Base-by-base conservation (phyloP, 1,284 basidiomycete genomes). In the Sutorius eximius region DNA sequence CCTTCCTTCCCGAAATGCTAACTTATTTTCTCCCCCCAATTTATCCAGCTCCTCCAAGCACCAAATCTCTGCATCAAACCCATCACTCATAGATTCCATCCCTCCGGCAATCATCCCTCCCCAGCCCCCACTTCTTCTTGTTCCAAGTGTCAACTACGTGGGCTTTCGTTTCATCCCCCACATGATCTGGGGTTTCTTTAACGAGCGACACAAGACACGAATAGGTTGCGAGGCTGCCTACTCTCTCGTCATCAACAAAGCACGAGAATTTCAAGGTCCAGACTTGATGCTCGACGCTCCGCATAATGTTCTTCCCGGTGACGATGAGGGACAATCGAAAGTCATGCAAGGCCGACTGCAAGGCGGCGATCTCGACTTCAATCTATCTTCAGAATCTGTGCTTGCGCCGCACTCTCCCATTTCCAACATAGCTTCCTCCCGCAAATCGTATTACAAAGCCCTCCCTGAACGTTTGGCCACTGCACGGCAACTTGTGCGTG, bases 171-270 rank as follows among this genome's bases (percentile, higher is more conserved):
- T 93, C 66, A 87, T 98, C 57, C 95, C 95, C 5, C 74, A 83
- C 60, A 95, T 97, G 88, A 83, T 98, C 52, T 87, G 85, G 80
- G 89, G 89, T 63, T 96, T 93, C 74, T 98, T 98, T 79, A 95
- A 94, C 66, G 87, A 91, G 68, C 86, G 93, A n/a, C 74, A 85
- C 51, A 85, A 89, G 61, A 92, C 93, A 8, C 80, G 75, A 5
- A 73, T 82, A 18, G 95, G 95, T 38, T 90, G 89, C 16, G 87
- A 97, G 61, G 88, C 89, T 10, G 95, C 87, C 0, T 87, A 93
- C 65, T 77, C 79, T 27, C 77, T 98, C 52, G 82, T 96, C 57
- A 79, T 82, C 68, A 79, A 78, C 22, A 67, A 77, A 42, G 84
- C 83, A 1, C 83, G 93, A 24, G 85, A 87, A 2, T 81, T 97